Conservation (phyloP, 768 basidiomycete genomes). For the Kwoniella shandongensis region DNA sequence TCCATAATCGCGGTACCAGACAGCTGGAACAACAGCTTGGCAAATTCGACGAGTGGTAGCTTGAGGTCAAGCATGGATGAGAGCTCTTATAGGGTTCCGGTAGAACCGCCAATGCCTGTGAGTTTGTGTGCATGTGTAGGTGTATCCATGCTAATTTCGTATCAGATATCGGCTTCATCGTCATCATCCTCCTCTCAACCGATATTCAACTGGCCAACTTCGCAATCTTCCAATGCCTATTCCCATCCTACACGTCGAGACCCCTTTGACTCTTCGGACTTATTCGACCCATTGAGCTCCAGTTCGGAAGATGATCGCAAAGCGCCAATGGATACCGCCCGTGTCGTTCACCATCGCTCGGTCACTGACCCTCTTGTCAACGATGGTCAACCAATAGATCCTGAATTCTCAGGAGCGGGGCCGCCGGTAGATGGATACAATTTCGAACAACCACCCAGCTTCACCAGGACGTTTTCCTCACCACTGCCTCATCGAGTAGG, state of each 20-base stretch:
- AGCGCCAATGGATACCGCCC: not conserved
- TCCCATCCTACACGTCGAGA: conserved; percentile 16
- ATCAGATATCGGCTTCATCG: conserved; percentile 33
- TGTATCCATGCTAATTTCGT: not conserved
- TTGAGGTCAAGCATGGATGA: conserved; percentile 17
- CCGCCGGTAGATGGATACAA: conserved; percentile 18
- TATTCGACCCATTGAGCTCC: conserved; percentile 16
- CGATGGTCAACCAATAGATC: conserved; percentile 23
- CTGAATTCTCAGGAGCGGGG: conserved; percentile 19
- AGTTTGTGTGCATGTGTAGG: too few relatives aligned
- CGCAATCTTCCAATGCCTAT: conserved; percentile 11
- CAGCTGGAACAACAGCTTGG: conserved; percentile 23
- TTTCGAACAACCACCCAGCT: conserved; percentile 56
- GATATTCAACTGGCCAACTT: conserved; percentile 26
- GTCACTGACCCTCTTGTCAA: conserved; percentile 20
- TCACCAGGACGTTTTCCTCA: conserved; percentile 74
- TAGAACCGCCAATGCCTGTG: conserved; percentile 26
- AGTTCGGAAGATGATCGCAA: conserved; percentile 21
- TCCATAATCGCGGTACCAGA: conserved; percentile 29
- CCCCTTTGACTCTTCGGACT: conserved; percentile 23
- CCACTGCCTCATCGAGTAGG: conserved; percentile 78
- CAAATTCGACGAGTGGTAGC: conserved; percentile 12
- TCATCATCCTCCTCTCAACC: conserved; percentile 38
- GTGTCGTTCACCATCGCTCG: conserved; percentile 10
- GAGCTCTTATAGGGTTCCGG: not conserved